phyloP scores from a whole-genome alignment of 352 stramenopile species.

The Peronospora belbahrii region DNA sequence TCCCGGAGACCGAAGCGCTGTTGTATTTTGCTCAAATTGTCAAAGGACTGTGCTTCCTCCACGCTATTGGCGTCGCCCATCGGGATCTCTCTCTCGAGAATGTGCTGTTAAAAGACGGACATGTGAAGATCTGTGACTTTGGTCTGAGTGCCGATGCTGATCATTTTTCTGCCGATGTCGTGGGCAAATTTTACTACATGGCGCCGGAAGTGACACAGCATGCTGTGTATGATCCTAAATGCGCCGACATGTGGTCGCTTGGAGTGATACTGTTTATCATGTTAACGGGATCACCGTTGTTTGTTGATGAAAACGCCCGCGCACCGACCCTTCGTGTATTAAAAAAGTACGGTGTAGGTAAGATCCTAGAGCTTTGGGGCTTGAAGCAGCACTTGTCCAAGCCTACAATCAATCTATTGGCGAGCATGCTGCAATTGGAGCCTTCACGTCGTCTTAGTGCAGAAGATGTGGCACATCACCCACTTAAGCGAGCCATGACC shows the following conservation, averaged over 20 bases:
- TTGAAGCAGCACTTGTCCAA: constrained; percentile 27
- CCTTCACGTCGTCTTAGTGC: constrained; percentile 28
- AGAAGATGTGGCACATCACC: constrained; percentile 26
- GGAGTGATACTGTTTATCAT: constrained; percentile 66
- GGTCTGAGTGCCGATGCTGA: constrained; percentile 40
- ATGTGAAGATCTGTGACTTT: constrained; percentile 63
- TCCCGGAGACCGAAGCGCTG: constrained; percentile 38
- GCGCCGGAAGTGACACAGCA: constrained; percentile 42
- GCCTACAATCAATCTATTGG: constrained; percentile 33
- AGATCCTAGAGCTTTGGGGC: constrained; percentile 54
- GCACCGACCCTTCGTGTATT: constrained; percentile 43
- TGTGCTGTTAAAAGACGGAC: constrained; percentile 35
- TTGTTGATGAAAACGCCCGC: constrained; percentile 25
- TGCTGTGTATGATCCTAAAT: constrained; percentile 35
- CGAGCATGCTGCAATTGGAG: constrained; percentile 41
- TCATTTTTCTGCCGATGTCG: constrained; percentile 27
- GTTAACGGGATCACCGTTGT: constrained; percentile 49
- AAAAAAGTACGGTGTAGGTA: constrained; percentile 39
- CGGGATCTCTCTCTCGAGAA: constrained; percentile 59
- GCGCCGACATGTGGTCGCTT: constrained; percentile 62
- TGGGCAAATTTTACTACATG: constrained; percentile 75
- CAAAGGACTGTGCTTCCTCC: constrained; percentile 38
- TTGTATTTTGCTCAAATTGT: constrained; percentile 35
- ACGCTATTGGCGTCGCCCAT: constrained; percentile 41
- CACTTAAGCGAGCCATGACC: constrained; percentile 6